Conservation (phyloP, 78 protist genomes). For the Protostelium mycophagum region DNA sequence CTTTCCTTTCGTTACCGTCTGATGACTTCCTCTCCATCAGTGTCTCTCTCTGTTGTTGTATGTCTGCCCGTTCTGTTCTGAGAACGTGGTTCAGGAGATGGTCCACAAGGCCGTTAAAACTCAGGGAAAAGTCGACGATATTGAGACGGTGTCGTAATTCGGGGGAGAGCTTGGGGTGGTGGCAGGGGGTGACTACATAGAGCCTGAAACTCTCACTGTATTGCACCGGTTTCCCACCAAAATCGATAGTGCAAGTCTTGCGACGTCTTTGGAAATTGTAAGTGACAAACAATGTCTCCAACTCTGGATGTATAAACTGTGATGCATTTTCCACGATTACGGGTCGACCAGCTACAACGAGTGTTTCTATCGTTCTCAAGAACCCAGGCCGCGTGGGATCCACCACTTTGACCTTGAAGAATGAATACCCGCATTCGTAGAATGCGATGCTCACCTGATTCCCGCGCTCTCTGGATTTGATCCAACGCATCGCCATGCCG, state of each 20-base stretch:
- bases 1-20: not conserved
- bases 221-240: not conserved
- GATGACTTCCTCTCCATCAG: not conserved
- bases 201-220: not conserved
- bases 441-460: not conserved
- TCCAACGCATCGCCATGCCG: not conserved
- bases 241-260: not conserved
- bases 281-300: not conserved
- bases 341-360: not conserved
- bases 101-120: not conserved
- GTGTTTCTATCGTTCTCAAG: not conserved
- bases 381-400: constrained; percentile 1
- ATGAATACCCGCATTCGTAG: not conserved
- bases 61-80: not conserved
- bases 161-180: not conserved
- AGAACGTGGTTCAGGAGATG: not conserved
- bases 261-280: not conserved
- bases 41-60: not conserved
- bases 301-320: not conserved
- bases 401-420: not conserved
- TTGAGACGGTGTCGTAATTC: not conserved
- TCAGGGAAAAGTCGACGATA: not conserved
- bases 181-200: not conserved
- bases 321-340: not conserved
- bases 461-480: not conserved